Evolutionary conservation across 768 basidiomycete genomes (phyloP).

Genomic region (Lactarius tabidus): DNA sequence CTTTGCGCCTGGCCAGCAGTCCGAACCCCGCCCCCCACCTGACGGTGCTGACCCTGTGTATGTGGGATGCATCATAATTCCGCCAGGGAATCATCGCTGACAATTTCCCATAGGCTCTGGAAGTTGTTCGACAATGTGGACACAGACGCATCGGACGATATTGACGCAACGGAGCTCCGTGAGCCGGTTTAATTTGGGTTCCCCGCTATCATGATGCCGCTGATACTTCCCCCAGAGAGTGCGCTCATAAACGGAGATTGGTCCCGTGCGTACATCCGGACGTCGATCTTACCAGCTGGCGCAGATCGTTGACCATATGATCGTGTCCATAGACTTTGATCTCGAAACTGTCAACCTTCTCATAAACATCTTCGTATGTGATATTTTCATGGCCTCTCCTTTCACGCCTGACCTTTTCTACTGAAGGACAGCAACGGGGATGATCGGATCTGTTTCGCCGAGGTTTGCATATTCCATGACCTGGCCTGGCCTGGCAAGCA

Average conservation of each 20-base stretch:
- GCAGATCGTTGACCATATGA: neutral
- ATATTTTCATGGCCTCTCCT: neutral
- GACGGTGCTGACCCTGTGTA: conserved; percentile 75
- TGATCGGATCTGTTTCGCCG: conserved; percentile 77
- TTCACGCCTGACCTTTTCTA: neutral
- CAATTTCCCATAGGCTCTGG: conserved; percentile 51
- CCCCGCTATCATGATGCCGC: conserved; percentile 33
- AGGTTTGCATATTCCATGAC: conserved; percentile 41
- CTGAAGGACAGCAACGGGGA: conserved; percentile 62
- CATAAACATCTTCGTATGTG: conserved; percentile 73
- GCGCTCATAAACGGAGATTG: conserved; percentile 63
- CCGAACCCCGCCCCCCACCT: conserved; percentile 35
- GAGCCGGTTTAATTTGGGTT: neutral
- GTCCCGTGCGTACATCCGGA: conserved; percentile 52
- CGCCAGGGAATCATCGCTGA: neutral
- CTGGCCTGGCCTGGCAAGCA: conserved; percentile 5
- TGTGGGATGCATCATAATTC: conserved; percentile 29
- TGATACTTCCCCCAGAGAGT: conserved; percentile 34
- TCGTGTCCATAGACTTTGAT: conserved; percentile 66
- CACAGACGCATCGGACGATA: conserved; percentile 60
- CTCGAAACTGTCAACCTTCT: conserved; percentile 82
- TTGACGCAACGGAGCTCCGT: conserved; percentile 66
- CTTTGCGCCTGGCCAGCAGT: conserved; percentile 33
- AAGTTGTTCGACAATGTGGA: conserved; percentile 69
- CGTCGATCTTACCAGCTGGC: neutral